These are phyloP conservation scores for Pelargonium cotyledonis DNA, from an alignment of 441 rosid genomes.

Conservation along the genomic window DNA sequence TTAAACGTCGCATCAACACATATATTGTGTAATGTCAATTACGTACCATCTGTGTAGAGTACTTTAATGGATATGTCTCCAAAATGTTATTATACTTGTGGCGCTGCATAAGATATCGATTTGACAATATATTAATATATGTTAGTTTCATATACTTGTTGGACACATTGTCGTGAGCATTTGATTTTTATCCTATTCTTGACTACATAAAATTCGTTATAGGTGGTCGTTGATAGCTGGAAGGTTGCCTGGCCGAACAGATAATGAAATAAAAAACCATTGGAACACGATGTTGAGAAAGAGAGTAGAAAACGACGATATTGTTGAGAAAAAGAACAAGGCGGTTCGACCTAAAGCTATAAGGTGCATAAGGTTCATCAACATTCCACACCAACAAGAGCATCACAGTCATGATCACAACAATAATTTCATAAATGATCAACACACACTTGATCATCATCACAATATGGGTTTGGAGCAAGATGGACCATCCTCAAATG, in stretches of 20 bases:
- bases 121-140: no score
- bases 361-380: not conserved
- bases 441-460: not conserved
- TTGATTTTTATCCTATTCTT: no score
- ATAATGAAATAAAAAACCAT: not conserved
- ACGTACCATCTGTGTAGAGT: no score
- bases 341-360: not conserved
- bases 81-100: no score
- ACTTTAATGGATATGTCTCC: no score
- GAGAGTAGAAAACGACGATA: not conserved
- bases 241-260: not conserved
- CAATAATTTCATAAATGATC: not conserved
- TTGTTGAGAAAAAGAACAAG: not conserved
- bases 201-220: no score
- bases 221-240: conserved; percentile 1
- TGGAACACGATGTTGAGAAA: not conserved
- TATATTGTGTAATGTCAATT: no score
- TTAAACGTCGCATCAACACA: no score
- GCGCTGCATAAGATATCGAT: no score
- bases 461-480: conserved; percentile 1
- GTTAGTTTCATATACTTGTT: no score
- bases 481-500: not conserved
- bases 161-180: no score
- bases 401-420: not conserved
- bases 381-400: not conserved